Conservation (phyloP, 2,329 filamentous ascomycete species). For the Neopestalotiopsis sp. region DNA sequence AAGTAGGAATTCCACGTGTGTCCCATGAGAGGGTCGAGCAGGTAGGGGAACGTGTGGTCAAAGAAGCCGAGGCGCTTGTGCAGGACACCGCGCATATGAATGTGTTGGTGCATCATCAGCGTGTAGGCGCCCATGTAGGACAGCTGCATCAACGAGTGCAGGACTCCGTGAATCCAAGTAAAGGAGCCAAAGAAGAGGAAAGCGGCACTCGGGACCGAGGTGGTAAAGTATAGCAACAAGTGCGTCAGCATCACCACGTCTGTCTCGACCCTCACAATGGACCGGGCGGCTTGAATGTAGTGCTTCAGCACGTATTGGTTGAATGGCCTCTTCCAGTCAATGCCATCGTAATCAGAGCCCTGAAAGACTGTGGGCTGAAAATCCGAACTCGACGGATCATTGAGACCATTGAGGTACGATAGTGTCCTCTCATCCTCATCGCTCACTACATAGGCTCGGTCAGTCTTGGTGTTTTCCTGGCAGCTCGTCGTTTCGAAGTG, state of each 20-base stretch:
- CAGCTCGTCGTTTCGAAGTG: not conserved
- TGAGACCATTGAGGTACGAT: conserved; percentile 44
- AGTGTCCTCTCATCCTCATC: conserved; percentile 8
- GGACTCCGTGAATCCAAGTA: conserved; percentile 68
- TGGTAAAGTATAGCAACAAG: conserved; percentile 72
- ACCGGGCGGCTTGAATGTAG: conserved; percentile 62
- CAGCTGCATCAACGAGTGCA: conserved; percentile 69
- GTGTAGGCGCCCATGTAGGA: conserved; percentile 78
- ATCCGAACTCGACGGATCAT: conserved; percentile 49
- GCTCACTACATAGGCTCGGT: not conserved
- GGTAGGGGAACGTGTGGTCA: conserved; percentile 73
- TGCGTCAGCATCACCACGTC: conserved; percentile 83
- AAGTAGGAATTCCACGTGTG: conserved; percentile 88
- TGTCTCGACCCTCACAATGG: conserved; percentile 67
- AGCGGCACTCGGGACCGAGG: conserved; percentile 72
- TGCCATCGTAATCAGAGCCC: conserved; percentile 53
- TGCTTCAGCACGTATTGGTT: conserved; percentile 56
- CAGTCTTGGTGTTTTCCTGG: not conserved
- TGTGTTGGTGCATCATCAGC: conserved; percentile 84
- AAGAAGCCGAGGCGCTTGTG: conserved; percentile 58
- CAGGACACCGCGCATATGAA: conserved; percentile 76
- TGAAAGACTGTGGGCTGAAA: conserved; percentile 64
- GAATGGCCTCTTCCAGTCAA: conserved; percentile 32
- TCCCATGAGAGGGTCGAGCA: conserved; percentile 78
- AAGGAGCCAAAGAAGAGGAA: conserved; percentile 68